phyloP scores from a whole-genome alignment of 345 rosid genomes.

The Physaria fendleri region DNA sequence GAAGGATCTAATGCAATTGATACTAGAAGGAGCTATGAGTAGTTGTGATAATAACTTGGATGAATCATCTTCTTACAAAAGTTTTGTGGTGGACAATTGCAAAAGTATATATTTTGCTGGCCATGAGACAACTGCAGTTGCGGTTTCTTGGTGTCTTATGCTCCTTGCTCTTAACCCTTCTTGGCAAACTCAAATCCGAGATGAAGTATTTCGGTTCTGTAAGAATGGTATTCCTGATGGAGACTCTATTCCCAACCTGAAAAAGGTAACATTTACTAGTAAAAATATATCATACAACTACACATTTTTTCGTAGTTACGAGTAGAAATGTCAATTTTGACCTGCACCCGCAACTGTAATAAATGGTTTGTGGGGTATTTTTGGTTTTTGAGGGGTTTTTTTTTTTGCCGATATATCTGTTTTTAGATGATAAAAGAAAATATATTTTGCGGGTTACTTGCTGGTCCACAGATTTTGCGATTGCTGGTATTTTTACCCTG shows the following conservation, averaged over 20 bases:
- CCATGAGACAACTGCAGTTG: slow-evolving; percentile 66
- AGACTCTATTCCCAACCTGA: slow-evolving; percentile 40
- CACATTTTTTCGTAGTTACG: too few relatives aligned
- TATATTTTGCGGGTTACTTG: too few relatives aligned
- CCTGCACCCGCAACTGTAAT: too few relatives aligned
- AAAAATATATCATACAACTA: too few relatives aligned
- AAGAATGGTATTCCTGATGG: slow-evolving; percentile 38
- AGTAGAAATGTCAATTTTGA: too few relatives aligned
- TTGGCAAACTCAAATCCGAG: slow-evolving; percentile 61
- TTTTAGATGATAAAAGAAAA: too few relatives aligned
- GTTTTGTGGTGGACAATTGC: slow-evolving; percentile 75
- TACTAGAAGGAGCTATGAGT: slow-evolving; percentile 54
- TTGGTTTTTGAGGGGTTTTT: too few relatives aligned
- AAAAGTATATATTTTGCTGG: slow-evolving; percentile 81
- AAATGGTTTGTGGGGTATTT: too few relatives aligned
- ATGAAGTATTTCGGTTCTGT: slow-evolving; percentile 42
- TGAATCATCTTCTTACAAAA: slow-evolving; percentile 38
- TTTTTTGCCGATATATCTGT: too few relatives aligned
- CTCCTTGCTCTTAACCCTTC: slow-evolving; percentile 68
- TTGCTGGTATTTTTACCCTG: too few relatives aligned
- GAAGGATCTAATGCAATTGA: slow-evolving; percentile 62
- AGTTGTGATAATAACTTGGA: slow-evolving; percentile 21
- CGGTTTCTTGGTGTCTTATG: slow-evolving; percentile 85
- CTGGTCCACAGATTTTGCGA: too few relatives aligned
- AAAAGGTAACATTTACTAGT: too few relatives aligned